Percentiles rank a stretch among this genome's conserved stretches.
Evolutionary conservation across 1,139 yeast species (phyloP).

Genomic region (Yamadazyma pseudoaaseri): DNA sequence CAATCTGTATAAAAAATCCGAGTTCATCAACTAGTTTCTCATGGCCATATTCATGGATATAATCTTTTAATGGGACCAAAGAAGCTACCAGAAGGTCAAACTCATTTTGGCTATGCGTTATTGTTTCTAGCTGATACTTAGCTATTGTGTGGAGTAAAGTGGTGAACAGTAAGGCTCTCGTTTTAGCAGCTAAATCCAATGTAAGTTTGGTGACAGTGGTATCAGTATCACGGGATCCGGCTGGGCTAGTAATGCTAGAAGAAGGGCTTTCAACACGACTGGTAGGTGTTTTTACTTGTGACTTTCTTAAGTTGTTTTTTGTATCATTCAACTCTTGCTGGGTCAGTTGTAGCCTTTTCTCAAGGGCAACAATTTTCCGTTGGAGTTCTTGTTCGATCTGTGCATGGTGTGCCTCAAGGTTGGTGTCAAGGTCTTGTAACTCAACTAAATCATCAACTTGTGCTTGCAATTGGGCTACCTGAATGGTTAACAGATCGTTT

Average conservation of each 20-base stretch:
- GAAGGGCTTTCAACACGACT: neutral
- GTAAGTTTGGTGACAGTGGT: neutral
- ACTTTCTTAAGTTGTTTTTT: constrained; percentile 20
- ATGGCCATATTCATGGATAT: too few relatives aligned
- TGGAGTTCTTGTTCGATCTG: constrained; percentile 56
- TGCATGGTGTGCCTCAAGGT: constrained; percentile 57
- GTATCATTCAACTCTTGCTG: constrained; percentile 21
- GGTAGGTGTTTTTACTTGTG: neutral
- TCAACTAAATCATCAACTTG: constrained; percentile 59
- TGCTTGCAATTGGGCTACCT: constrained; percentile 35
- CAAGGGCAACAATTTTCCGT: constrained; percentile 38
- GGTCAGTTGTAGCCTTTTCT: neutral
- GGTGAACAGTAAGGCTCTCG: neutral
- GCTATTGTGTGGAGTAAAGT: neutral
- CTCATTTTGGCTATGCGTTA: too few relatives aligned
- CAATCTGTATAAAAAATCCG: too few relatives aligned
- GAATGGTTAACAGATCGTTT: constrained; percentile 45
- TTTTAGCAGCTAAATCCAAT: constrained; percentile 3
- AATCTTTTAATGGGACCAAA: too few relatives aligned
- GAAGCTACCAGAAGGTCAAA: too few relatives aligned
- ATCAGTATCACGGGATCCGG: too few relatives aligned
- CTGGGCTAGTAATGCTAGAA: too few relatives aligned
- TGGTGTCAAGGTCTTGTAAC: constrained; percentile 57
- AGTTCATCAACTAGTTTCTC: too few relatives aligned
- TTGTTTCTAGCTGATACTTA: neutral